Percentiles rank a stretch among this genome's conserved stretches.
Evolutionary conservation across 176 grass and related monocot species (phyloP).

Genomic region (Tillandsia leiboldiana): DNA sequence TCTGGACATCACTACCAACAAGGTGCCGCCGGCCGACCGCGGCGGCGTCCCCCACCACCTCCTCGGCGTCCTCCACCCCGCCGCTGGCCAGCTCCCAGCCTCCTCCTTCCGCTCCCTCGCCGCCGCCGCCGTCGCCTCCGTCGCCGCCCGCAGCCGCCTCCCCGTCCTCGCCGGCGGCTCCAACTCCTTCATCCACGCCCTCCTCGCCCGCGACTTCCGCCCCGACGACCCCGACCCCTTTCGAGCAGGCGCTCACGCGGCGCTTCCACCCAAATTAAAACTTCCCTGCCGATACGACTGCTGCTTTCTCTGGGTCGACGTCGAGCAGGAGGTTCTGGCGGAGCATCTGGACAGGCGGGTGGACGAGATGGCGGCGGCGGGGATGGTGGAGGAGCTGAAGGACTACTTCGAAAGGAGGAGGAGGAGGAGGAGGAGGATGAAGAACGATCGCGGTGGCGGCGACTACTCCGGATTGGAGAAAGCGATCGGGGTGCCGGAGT

Average conservation of each 20-base stretch:
- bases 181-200: neutral
- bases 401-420: constrained; percentile 2
- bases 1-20: constrained; percentile 1
- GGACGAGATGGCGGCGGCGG: neutral
- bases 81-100: neutral
- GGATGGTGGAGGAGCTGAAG: neutral
- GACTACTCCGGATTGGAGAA: constrained; percentile 30
- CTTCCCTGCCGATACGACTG: neutral
- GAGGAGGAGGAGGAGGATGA: no score
- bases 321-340: neutral
- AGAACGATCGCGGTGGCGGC: neutral
- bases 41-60: neutral
- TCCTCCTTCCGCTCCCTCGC: neutral
- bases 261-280: neutral
- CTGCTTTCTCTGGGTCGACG: neutral
- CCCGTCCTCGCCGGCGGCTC: constrained; percentile 1
- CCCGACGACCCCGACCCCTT: neutral
- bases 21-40: neutral
- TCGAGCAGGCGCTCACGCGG: neutral
- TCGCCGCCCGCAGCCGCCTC: neutral
- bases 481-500: constrained; percentile 84
- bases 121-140: neutral
- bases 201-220: neutral
- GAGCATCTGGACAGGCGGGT: neutral
- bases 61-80: neutral